Base-by-base conservation (phyloP, 2,329 filamentous ascomycete species). In the Epichloe gansuensis region DNA sequence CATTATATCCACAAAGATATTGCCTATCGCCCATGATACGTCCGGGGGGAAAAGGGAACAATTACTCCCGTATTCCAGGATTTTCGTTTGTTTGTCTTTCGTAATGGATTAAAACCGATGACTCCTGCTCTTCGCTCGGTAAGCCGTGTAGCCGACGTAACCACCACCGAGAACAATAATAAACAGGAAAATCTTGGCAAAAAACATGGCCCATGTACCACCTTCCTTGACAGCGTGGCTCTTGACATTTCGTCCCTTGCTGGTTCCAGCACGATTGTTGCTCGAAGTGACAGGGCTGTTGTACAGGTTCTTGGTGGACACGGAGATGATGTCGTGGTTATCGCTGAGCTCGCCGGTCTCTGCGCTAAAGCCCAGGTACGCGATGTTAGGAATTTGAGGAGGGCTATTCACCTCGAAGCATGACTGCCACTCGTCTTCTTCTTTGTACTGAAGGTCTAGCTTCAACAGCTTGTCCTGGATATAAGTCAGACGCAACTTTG, bases 301-400 rank as follows among this genome's bases (percentile, higher is more conserved):
- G 73, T 97, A 97, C 56, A 98, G 74, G 69, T 96, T 98, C 74
- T 85, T 86, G 53, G 91, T 84, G 57, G 82, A 76, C 61, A 98
- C 79, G 49, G 82, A 85, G 66, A 97, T 82, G 68, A 98, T 94
- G 71, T 98, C 93, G 76, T 96, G 91, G 76, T 95, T 95, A 72
- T 98, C 93, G 69, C 84, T 89, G 58, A 98, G 80, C 74, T 98
- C 91, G 64, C 93, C 93, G 15, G 93, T 97, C 74, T 97, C 91
- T 52, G 88, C 85, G 60, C 80, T 85, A 71, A 88, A 88, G 53
- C 84, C 85, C 27, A 88, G 80, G 66, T 88, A 88, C 38, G 81
- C 77, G 47, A 86, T 82, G 53, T 81, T 75, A 51, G 93, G 93
- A 58, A 98, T 85, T 61, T 87, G 83, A 35, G 86, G 85, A 36